Conservation (phyloP, 305 asterid genomes). For the Fraxinus angustifolia region DNA sequence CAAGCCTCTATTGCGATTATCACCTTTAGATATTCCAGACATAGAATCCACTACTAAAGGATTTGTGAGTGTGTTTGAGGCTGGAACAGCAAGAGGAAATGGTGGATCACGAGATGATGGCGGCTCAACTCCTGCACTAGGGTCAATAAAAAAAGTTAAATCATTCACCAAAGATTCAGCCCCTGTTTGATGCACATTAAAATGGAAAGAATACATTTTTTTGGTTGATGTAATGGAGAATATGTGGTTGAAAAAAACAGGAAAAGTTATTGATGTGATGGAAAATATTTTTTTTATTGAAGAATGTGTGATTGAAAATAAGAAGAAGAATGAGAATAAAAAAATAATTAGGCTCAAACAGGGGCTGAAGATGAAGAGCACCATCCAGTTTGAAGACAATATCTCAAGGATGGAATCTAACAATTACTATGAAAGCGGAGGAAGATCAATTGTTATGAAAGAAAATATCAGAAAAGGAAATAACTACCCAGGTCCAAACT, state of each 20-base stretch:
- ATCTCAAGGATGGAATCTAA: conserved; percentile 10
- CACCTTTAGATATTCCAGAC: conserved; percentile 62
- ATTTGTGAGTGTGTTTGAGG: conserved; percentile 63
- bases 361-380: background rate
- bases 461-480: conserved; percentile 31
- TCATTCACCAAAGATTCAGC: conserved; percentile 31
- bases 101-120: conserved; percentile 99
- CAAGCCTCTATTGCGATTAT: conserved; percentile 78
- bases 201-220: too few species aligned
- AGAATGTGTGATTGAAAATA: too few species aligned
- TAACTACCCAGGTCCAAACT: conserved; percentile 97
- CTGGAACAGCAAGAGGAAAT: conserved; percentile 94
- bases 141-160: conserved; percentile 55
- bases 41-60: conserved; percentile 52
- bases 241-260: too few species aligned
- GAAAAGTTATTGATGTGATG: too few species aligned
- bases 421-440: conserved; percentile 16
- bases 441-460: background rate
- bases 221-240: too few species aligned
- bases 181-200: too few species aligned
- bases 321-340: too few species aligned
- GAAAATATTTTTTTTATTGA: too few species aligned
- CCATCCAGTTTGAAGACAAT: background rate
- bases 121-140: conserved; percentile 99
- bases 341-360: too few species aligned